Conservation (phyloP, 148 eudicot species). For the Euryodendron excelsum region DNA sequence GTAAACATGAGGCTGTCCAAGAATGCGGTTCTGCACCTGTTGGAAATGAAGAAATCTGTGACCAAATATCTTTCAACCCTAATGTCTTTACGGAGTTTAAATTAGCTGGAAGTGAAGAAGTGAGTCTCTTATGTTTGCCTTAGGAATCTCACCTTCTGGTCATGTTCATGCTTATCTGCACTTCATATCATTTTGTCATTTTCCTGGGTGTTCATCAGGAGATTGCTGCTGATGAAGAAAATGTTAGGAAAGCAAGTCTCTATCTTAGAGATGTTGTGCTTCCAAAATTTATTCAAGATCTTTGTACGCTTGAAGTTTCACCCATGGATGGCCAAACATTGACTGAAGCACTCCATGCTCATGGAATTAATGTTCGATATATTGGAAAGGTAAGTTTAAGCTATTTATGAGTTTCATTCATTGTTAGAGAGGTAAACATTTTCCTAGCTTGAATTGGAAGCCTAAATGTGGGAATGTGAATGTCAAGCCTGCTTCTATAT, state of each 20-base stretch:
- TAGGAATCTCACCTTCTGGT: not conserved
- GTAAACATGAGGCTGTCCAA: constrained; percentile 28
- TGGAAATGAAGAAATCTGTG: constrained; percentile 32
- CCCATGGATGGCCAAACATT: constrained; percentile 99
- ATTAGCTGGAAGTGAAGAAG: constrained; percentile 78
- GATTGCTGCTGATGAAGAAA: constrained; percentile 80
- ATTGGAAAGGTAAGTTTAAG: constrained; percentile 70
- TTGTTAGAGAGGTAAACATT: not conserved
- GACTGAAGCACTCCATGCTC: constrained; percentile 96
- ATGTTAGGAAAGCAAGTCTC: constrained; percentile 71
- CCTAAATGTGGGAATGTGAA: not conserved
- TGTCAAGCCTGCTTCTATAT: not conserved
- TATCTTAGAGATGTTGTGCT: constrained; percentile 69
- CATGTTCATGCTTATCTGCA: not conserved
- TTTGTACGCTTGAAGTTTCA: constrained; percentile 92
- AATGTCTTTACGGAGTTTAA: constrained; percentile 92
- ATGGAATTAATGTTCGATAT: constrained; percentile 95
- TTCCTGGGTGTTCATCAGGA: constrained; percentile 52
- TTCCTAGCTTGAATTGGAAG: constrained; percentile 4
- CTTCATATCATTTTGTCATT: constrained; percentile 9
- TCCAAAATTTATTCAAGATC: constrained; percentile 82
- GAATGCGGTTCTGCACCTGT: constrained; percentile 32
- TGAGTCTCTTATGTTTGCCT: constrained; percentile 21
- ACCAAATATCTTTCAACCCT: constrained; percentile 71
- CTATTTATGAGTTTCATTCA: not conserved